phyloP scores from a whole-genome alignment of 352 stramenopile genomes.

The Phytophthora megakarya region DNA sequence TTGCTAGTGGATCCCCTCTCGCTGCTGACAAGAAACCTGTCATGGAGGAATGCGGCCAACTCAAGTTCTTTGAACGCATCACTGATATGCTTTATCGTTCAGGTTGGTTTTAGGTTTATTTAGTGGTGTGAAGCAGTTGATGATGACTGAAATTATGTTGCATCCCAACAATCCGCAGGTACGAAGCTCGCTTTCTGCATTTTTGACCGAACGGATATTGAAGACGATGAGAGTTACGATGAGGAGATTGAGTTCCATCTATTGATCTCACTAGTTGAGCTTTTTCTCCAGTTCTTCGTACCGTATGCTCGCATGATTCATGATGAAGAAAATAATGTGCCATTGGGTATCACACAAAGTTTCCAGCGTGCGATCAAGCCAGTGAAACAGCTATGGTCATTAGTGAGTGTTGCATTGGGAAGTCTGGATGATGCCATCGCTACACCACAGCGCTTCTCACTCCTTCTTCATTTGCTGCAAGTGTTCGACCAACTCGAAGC shows the following conservation, averaged over 20 bases:
- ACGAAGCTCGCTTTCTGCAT: conserved; percentile 72
- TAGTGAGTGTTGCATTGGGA: conserved; percentile 47
- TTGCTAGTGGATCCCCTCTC: conserved; percentile 27
- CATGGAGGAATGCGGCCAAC: conserved; percentile 31
- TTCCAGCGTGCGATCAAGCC: conserved; percentile 47
- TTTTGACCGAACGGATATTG: conserved; percentile 68
- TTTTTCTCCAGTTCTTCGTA: conserved; percentile 68
- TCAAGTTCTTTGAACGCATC: conserved; percentile 47
- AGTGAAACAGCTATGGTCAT: conserved; percentile 54
- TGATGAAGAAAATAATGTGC: background rate
- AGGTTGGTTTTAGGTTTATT: conserved; percentile 27
- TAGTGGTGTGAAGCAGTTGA: background rate
- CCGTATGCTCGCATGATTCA: conserved; percentile 46
- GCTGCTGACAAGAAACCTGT: conserved; percentile 17
- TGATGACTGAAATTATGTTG: background rate
- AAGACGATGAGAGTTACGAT: conserved; percentile 76
- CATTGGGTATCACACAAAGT: conserved; percentile 26
- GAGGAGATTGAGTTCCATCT: conserved; percentile 77
- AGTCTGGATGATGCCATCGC: conserved; percentile 54
- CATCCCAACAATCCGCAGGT: conserved; percentile 23
- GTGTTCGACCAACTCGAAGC: conserved; percentile 62
- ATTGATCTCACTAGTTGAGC: conserved; percentile 56
- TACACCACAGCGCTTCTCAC: conserved; percentile 66
- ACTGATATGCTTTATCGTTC: conserved; percentile 47
- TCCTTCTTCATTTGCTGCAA: conserved; percentile 68